Evolutionary conservation across 1,284 basidiomycete genomes (phyloP).

Genomic region (Cerrena zonata): DNA sequence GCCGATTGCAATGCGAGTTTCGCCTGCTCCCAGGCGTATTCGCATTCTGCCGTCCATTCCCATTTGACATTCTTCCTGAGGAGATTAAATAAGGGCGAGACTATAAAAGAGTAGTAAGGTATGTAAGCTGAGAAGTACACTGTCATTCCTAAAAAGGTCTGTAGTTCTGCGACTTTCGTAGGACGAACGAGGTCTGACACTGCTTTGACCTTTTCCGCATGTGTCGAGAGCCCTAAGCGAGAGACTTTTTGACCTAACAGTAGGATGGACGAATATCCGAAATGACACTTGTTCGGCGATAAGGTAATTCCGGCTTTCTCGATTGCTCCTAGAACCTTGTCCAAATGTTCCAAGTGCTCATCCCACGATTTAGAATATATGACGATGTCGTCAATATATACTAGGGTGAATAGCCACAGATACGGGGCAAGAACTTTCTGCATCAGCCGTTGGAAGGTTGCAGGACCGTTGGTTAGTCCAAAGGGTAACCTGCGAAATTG

Average conservation of each 20-base stretch:
- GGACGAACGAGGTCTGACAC: constrained; percentile 23
- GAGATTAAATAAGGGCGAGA: constrained; percentile 22
- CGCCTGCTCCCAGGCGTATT: constrained; percentile 14
- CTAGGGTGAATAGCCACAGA: constrained; percentile 35
- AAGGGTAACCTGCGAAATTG: constrained; percentile 41
- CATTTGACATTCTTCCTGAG: constrained; percentile 12
- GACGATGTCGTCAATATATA: constrained; percentile 36
- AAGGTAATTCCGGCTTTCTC: constrained; percentile 24
- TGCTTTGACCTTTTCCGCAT: constrained; percentile 25
- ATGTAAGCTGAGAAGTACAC: constrained; percentile 29
- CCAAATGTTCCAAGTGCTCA: constrained; percentile 13
- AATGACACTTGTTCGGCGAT: constrained; percentile 30
- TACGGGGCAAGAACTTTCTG: constrained; percentile 32
- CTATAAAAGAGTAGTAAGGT: constrained; percentile 27
- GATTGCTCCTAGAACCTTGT: constrained; percentile 3
- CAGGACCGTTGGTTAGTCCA: constrained; percentile 35
- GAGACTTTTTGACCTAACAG: constrained; percentile 34
- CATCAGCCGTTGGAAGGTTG: constrained; percentile 38
- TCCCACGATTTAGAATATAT: constrained; percentile 29
- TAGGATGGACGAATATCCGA: constrained; percentile 29
- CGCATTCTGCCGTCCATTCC: constrained; percentile 13
- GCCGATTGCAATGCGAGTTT: constrained; percentile 14
- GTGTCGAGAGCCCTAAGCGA: constrained; percentile 26
- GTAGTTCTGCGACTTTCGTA: constrained; percentile 19
- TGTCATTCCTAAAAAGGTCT: constrained; percentile 30